Conservation (phyloP, 768 basidiomycete genomes). For the Macrolepiota fuliginosa region DNA sequence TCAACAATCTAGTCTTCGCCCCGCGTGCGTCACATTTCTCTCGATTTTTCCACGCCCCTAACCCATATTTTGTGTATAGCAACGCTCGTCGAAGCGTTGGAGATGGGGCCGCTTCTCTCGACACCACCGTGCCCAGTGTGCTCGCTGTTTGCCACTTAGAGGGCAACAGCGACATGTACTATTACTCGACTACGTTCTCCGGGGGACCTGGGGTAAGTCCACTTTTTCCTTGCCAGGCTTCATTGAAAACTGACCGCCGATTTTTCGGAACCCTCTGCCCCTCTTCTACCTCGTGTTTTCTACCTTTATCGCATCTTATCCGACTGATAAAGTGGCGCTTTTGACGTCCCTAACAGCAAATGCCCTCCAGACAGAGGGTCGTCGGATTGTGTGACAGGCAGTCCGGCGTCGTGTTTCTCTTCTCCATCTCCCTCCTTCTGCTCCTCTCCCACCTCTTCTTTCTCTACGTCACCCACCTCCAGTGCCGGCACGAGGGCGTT, state of each 20-base stretch:
- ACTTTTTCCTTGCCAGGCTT: background rate
- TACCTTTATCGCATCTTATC: background rate
- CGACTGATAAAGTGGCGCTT: constrained; percentile 76
- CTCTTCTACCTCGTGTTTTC: background rate
- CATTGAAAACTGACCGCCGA: background rate
- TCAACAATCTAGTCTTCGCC: constrained; percentile 90
- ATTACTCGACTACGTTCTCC: constrained; percentile 92
- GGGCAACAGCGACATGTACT: constrained; percentile 81
- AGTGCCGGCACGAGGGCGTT: constrained; percentile 4
- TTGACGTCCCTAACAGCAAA: constrained; percentile 89
- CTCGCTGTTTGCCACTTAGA: constrained; percentile 85
- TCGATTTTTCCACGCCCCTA: background rate
- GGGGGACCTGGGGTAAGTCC: constrained; percentile 82
- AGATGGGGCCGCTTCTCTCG: constrained; percentile 89
- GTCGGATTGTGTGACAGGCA: constrained; percentile 94
- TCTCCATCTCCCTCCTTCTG: constrained; percentile 34
- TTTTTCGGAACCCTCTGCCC: constrained; percentile 8
- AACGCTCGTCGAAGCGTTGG: constrained; percentile 97
- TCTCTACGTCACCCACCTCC: constrained; percentile 17
- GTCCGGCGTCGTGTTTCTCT: constrained; percentile 64
- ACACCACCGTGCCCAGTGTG: constrained; percentile 68
- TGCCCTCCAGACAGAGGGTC: constrained; percentile 97
- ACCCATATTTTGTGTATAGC: constrained; percentile 44
- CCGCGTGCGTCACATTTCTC: constrained; percentile 60
- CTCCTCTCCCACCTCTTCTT: constrained; percentile 27